These are phyloP conservation scores for Ogataea paraovalis DNA, from an alignment of 805 yeast species.

Conservation along the genomic window DNA sequence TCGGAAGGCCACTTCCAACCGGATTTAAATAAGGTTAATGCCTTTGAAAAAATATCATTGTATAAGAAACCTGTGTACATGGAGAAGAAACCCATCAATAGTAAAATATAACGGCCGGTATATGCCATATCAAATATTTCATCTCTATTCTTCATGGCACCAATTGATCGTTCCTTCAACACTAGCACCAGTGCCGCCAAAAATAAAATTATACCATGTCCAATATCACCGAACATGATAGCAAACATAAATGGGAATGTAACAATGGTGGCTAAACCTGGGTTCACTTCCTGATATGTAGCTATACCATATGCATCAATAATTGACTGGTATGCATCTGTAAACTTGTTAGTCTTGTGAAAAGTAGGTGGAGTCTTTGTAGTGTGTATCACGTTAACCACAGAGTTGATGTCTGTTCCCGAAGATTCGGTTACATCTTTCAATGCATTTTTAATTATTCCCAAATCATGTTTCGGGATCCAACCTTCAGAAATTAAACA, in stretches of 20 bases:
- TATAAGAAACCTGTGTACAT: conserved; percentile 72
- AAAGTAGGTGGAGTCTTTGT: conserved; percentile 68
- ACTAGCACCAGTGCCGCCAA: conserved; percentile 54
- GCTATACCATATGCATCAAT: conserved; percentile 79
- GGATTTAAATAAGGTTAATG: conserved; percentile 61
- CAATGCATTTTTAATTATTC: conserved; percentile 59
- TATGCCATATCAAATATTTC: conserved; percentile 78
- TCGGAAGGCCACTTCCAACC: conserved; percentile 67
- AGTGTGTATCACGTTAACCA: conserved; percentile 58
- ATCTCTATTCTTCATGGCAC: conserved; percentile 52
- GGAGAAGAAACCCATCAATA: conserved; percentile 69
- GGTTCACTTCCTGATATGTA: conserved; percentile 69
- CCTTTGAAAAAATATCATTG: conserved; percentile 67
- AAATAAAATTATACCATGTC: conserved; percentile 65
- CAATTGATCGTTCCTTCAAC: conserved; percentile 48
- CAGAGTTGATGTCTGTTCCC: conserved; percentile 43
- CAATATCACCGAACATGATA: conserved; percentile 79
- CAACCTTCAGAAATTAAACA: conserved; percentile 95
- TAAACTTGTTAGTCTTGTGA: conserved; percentile 66
- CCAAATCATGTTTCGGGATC: conserved; percentile 80
- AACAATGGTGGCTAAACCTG: conserved; percentile 69
- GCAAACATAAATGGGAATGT: conserved; percentile 84
- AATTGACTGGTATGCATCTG: conserved; percentile 64
- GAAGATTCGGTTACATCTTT: conserved; percentile 56
- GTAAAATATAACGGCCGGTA: conserved; percentile 63